Evolutionary conservation across 2,329 filamentous ascomycete species (phyloP).

Genomic region (Fusarium irregulare): DNA sequence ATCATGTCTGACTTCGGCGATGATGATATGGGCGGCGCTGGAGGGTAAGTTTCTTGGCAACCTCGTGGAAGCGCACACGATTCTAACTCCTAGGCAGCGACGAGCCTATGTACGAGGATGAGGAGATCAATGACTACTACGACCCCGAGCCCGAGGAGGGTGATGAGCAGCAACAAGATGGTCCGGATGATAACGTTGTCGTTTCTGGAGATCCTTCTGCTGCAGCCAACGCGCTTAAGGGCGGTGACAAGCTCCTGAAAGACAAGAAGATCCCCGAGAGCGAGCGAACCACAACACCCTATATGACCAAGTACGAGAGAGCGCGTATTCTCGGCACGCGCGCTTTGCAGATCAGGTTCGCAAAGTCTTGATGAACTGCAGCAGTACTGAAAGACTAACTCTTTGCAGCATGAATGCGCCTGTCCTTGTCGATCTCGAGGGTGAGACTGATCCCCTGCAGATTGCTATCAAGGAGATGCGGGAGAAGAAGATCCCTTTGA

Average conservation of each 20-base stretch:
- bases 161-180: constrained; percentile 63
- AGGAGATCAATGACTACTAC: constrained; percentile 70
- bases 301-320: constrained; percentile 99
- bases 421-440: constrained; percentile 94
- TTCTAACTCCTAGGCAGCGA: constrained; percentile 61
- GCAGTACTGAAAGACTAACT: constrained; percentile 19
- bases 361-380: background rate
- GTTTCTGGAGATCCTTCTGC: constrained; percentile 72
- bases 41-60: constrained; percentile 60
- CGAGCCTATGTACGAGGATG: constrained; percentile 78
- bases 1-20: constrained; percentile 81
- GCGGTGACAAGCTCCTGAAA: constrained; percentile 67
- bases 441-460: constrained; percentile 96
- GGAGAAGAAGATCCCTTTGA: constrained; percentile 98
- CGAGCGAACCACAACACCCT: constrained; percentile 91
- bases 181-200: constrained; percentile 69
- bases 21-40: constrained; percentile 69
- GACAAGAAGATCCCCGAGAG: constrained; percentile 93
- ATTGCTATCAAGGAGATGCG: constrained; percentile 97
- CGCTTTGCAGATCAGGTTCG: constrained; percentile 93
- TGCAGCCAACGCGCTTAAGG: constrained; percentile 64
- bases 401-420: constrained; percentile 89
- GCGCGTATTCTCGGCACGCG: constrained; percentile 93
- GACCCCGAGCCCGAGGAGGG: constrained; percentile 65
- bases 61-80: constrained; percentile 17